Evolutionary conservation across 208 protist genomes (phyloP).

Genomic region (Acanthamoeba triangularis): DNA sequence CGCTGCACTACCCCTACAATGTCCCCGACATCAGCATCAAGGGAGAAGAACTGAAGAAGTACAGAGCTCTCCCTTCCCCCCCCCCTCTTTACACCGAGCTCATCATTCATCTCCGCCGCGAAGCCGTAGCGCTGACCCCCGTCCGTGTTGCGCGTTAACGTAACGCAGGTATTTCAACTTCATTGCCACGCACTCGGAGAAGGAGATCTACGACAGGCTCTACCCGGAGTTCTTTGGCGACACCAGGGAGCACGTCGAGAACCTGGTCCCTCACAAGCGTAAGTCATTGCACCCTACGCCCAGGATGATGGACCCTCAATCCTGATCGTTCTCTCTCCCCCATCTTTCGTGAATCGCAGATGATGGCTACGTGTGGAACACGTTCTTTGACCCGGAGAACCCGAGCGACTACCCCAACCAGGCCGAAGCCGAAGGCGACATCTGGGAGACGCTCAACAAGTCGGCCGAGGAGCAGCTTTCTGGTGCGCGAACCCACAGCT

Average conservation of each 20-base stretch:
- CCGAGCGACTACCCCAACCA: constrained; percentile 64
- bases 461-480: constrained; percentile 24
- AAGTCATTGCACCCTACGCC: background rate
- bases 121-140: too few species aligned
- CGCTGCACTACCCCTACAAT: constrained; percentile 40
- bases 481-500: background rate
- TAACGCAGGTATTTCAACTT: constrained; percentile 42
- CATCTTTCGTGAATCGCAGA: background rate
- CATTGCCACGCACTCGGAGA: constrained; percentile 8
- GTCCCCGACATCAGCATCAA: constrained; percentile 27
- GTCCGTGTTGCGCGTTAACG: background rate
- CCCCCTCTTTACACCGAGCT: background rate
- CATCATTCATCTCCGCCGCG: background rate
- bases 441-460: constrained; percentile 26
- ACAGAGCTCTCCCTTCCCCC: background rate
- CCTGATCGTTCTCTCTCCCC: background rate
- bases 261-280: constrained; percentile 27
- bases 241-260: constrained; percentile 15
- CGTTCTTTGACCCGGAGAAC: constrained; percentile 74
- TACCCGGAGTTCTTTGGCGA: constrained; percentile 73
- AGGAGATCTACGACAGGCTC: constrained; percentile 40
- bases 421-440: constrained; percentile 34
- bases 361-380: constrained; percentile 43
- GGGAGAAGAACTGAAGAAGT: constrained; percentile 62
- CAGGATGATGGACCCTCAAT: background rate